A percentile compares a stretch with the other conserved stretches of the same genome.
These are phyloP conservation scores for Aristolochia contorta DNA, from an alignment of 164 flowering plant genomes.

Conservation along the genomic window DNA sequence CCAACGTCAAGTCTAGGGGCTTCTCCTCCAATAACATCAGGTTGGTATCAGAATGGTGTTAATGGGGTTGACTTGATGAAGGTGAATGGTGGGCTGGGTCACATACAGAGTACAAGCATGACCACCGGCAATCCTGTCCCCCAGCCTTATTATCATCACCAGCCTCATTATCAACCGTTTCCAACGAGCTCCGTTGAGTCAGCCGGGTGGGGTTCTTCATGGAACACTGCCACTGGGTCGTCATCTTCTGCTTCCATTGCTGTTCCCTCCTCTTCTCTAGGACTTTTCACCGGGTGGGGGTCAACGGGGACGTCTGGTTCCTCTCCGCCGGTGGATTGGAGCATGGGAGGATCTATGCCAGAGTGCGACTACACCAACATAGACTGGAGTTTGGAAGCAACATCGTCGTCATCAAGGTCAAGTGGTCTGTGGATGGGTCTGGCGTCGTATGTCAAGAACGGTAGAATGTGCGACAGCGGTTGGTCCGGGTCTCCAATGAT, in stretches of 20 bases:
- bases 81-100: constrained; percentile 23
- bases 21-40: constrained; percentile 32
- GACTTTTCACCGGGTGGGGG: constrained; percentile 52
- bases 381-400: constrained; percentile 59
- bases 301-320: constrained; percentile 47
- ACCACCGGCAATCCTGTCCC: constrained; percentile 19
- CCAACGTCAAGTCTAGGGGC: constrained; percentile 23
- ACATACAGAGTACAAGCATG: constrained; percentile 16
- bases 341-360: constrained; percentile 31
- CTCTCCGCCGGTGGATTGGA: constrained; percentile 64
- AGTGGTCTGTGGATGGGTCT: constrained; percentile 32
- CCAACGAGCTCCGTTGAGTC: constrained; percentile 20
- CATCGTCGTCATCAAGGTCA: constrained; percentile 18
- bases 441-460: constrained; percentile 21
- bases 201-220: constrained; percentile 16
- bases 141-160: constrained; percentile 33
- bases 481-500: constrained; percentile 10
- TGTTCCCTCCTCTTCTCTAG: constrained; percentile 53
- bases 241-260: constrained; percentile 22
- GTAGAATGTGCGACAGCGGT: constrained; percentile 21
- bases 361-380: constrained; percentile 58
- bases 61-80: constrained; percentile 28
- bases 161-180: constrained; percentile 24
- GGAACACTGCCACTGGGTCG: constrained; percentile 20
- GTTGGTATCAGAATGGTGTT: constrained; percentile 33